Evolutionary conservation across 805 yeast species (phyloP), one percentile per base, ranked within the genome.

Genomic region (Lachancea sp.): DNA sequence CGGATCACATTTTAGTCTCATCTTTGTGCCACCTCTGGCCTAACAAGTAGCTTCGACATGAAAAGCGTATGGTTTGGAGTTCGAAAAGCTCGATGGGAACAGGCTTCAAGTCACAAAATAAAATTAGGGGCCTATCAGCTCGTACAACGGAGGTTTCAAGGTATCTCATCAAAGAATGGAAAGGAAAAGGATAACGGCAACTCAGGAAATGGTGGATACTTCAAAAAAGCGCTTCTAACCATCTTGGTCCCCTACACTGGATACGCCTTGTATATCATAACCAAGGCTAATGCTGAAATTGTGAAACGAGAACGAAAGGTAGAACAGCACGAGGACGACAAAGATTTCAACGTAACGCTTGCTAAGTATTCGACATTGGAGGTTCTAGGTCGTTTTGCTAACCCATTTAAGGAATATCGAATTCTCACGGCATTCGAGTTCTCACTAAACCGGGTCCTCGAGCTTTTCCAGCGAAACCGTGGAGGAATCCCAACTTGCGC

Each of bases 381-480:
- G n/a, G 65, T 86, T 1, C 72, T 74, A 15, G 96, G 97, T 8
- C 68, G 88, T 50, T 90, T 76, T 63, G 92, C 86, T 43, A 90
- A 90, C 54, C 97, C 97, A 2, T 90, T 90, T 58, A 72, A 73
- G 13, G 96, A 90, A 56, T 90, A 90, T 57, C 70, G 97, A 38
- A 83, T 87, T 5, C 97, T 89, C 61, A 87, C 96, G 0, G 69
- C 86, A 7, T 83, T 83, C 56, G 97, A 90, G 63, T 90, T 89
- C 61, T 66, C 85, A 21, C 68, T 75, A 31, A 82, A 89, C 50
- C 68, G 96, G 16, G 45, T 88, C 3, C 58, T 78, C 42, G 96
- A 88, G 57, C 56, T 86, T 3, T 71, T 83, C 50, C 84, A 83
- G 49, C 67, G 65, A 23, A 70, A 78, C 9, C 63, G 85, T 44